Percentiles rank a stretch among this genome's conserved stretches.
Evolutionary conservation across 139 green algal species (phyloP).

Genomic region (Pleodorina starrii): DNA sequence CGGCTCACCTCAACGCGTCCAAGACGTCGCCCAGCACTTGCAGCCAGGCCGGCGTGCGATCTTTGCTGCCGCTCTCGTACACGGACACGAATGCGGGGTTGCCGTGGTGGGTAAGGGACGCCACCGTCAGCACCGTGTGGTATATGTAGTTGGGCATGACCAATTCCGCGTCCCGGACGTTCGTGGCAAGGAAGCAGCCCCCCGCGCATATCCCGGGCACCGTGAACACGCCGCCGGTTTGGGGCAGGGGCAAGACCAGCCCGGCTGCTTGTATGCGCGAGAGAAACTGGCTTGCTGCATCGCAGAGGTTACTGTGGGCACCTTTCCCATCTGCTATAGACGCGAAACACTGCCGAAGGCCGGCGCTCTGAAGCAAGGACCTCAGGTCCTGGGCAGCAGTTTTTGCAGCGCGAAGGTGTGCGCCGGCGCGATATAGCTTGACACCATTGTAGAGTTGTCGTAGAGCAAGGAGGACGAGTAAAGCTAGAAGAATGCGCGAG

Average conservation of each 20-base stretch:
- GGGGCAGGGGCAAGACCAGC: background rate
- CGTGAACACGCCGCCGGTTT: background rate
- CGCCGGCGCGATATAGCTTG: background rate
- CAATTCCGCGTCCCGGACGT: constrained; percentile 11
- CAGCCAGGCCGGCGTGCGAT: constrained; percentile 26
- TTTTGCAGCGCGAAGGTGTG: background rate
- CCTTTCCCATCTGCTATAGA: background rate
- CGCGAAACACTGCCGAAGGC: background rate
- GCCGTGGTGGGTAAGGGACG: background rate
- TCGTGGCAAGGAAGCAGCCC: constrained; percentile 24
- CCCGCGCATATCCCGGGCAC: background rate
- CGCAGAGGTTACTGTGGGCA: background rate
- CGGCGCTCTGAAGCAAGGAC: background rate
- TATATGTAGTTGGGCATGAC: constrained; percentile 37
- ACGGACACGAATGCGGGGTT: constrained; percentile 22
- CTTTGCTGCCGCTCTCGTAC: constrained; percentile 36
- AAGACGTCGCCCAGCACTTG: constrained; percentile 19
- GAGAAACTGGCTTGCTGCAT: background rate
- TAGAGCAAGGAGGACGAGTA: background rate
- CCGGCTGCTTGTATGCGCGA: background rate
- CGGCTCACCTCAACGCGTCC: constrained; percentile 7
- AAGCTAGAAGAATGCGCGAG: background rate
- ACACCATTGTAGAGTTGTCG: background rate
- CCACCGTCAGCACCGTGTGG: background rate
- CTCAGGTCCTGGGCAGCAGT: background rate